phyloP scores from a whole-genome alignment of 2,329 filamentous ascomycete species.

The Plectosphaerella plurivora region DNA sequence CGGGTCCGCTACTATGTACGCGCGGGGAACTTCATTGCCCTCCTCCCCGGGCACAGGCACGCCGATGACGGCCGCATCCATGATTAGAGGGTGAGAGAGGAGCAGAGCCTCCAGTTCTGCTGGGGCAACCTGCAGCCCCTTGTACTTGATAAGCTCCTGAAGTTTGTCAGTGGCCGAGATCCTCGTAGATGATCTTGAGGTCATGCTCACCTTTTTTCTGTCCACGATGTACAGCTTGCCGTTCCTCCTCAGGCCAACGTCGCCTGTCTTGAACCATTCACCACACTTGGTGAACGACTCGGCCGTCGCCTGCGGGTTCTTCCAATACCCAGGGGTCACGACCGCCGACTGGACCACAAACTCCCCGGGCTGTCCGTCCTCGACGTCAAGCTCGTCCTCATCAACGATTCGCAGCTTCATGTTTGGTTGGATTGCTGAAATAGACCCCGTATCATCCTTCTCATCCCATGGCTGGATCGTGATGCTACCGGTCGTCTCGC shows the following conservation, averaged over 20 bases:
- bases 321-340: slow-evolving; percentile 8
- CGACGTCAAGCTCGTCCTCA: slow-evolving; percentile 1
- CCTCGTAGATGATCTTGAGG: no score
- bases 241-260: slow-evolving; percentile 6
- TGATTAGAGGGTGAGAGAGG: slow-evolving; percentile 31
- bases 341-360: slow-evolving; percentile 4
- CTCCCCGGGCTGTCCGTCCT: slow-evolving; percentile 4
- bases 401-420: slow-evolving; percentile 6
- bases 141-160: slow-evolving; percentile 56
- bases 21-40: slow-evolving; percentile 4
- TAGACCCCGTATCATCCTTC: background rate
- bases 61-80: slow-evolving; percentile 59
- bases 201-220: slow-evolving; percentile 2
- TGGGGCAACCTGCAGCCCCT: slow-evolving; percentile 65
- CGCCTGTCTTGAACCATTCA: slow-evolving; percentile 11
- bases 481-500: slow-evolving; percentile 3
- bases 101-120: slow-evolving; percentile 55
- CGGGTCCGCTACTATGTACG: slow-evolving; percentile 26
- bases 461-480: slow-evolving; percentile 1
- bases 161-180: background rate
- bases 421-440: background rate
- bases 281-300: slow-evolving; percentile 5
- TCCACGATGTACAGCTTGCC: slow-evolving; percentile 4
- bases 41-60: slow-evolving; percentile 20
- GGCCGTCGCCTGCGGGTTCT: slow-evolving; percentile 3